phyloP scores from a whole-genome alignment of 2,329 filamentous ascomycete genomes.

The Ramularia collo-cygni region DNA sequence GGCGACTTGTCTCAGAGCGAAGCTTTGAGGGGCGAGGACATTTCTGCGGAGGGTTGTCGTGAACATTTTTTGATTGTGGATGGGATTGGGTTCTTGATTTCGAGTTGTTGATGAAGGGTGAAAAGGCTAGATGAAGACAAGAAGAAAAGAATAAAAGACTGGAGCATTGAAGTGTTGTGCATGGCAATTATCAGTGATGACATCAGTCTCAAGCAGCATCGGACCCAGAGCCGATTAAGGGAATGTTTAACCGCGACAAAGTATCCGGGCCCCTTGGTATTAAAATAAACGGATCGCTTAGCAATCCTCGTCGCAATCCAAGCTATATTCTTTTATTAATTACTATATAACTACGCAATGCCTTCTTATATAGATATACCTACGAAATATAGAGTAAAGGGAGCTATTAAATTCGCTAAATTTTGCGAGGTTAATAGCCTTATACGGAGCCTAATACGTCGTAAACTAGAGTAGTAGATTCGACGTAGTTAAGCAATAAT shows the following conservation, averaged over 20 bases:
- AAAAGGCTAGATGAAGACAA: too few species aligned
- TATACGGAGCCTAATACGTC: neutral
- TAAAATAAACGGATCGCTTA: neutral
- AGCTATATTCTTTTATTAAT: neutral
- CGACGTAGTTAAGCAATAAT: neutral
- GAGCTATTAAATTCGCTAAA: neutral
- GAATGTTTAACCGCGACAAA: too few species aligned
- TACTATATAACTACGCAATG: neutral
- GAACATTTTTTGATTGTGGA: constrained; percentile 7
- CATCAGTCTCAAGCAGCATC: too few species aligned
- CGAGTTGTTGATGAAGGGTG: too few species aligned
- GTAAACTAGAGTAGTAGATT: neutral
- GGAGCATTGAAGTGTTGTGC: too few species aligned
- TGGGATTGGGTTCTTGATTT: neutral
- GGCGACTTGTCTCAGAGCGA: constrained; percentile 5
- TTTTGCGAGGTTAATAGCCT: neutral
- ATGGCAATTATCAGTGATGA: too few species aligned
- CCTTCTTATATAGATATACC: neutral
- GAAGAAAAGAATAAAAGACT: too few species aligned
- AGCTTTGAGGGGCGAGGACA: constrained; percentile 3
- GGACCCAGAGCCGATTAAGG: too few species aligned
- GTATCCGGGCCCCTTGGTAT: too few species aligned
- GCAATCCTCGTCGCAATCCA: neutral
- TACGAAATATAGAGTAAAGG: neutral
- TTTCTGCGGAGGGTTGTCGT: constrained; percentile 9